Conservation (phyloP, 768 basidiomycete species). For the Amanita thiersii region DNA sequence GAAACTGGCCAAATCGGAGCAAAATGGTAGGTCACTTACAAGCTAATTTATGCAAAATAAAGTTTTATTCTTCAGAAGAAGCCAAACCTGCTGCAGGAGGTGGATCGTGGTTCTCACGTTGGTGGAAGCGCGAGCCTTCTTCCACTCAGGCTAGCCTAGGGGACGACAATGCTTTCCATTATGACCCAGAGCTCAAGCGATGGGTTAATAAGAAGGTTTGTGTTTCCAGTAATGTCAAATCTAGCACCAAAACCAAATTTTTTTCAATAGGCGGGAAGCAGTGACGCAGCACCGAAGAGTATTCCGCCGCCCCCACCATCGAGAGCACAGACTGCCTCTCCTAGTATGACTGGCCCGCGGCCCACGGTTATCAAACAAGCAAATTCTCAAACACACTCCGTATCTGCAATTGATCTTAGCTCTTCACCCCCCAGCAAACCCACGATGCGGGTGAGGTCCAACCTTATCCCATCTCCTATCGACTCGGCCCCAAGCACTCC, state of each 20-base stretch:
- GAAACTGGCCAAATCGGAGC: constrained; percentile 15
- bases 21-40: constrained; percentile 18
- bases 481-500: constrained; percentile 43
- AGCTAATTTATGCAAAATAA: background rate
- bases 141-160: constrained; percentile 87
- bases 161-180: constrained; percentile 84
- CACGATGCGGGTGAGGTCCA: constrained; percentile 55
- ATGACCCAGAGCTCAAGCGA: constrained; percentile 88
- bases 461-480: constrained; percentile 41
- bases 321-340: constrained; percentile 81
- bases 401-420: constrained; percentile 54
- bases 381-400: background rate
- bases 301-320: constrained; percentile 71
- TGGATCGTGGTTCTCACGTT: constrained; percentile 74
- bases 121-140: constrained; percentile 65
- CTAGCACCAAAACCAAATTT: constrained; percentile 1
- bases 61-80: constrained; percentile 8
- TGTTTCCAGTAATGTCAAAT: background rate
- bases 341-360: constrained; percentile 39
- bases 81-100: constrained; percentile 22
- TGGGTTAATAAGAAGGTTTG: constrained; percentile 93
- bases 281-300: constrained; percentile 45
- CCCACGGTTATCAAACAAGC: constrained; percentile 35
- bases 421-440: constrained; percentile 43
- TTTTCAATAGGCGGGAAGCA: constrained; percentile 42